phyloP scores from a whole-genome alignment of 1,139 yeast genomes.

The Scheffersomyces illinoinensis region DNA sequence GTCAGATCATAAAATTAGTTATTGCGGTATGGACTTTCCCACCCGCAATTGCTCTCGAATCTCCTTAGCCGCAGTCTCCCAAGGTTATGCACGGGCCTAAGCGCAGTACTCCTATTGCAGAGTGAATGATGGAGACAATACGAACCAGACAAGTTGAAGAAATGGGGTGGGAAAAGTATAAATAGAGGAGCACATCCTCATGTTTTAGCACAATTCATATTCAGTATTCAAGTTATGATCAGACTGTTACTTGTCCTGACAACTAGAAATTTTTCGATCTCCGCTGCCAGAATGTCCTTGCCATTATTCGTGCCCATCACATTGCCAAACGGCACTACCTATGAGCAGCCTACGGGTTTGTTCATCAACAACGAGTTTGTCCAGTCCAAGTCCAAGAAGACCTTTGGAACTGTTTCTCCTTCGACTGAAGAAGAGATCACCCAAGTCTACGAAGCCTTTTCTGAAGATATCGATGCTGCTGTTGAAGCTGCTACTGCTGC shows the following conservation, averaged over 20 bases:
- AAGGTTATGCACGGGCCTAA: neutral
- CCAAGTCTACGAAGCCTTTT: conserved; percentile 16
- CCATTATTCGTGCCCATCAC: conserved; percentile 52
- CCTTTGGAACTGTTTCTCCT: conserved; percentile 17
- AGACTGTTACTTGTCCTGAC: neutral
- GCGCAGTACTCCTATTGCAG: neutral
- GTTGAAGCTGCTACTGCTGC: conserved; percentile 17
- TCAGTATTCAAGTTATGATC: neutral
- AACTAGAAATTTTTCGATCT: neutral
- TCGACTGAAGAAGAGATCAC: conserved; percentile 19
- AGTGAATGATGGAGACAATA: neutral
- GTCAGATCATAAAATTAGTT: neutral
- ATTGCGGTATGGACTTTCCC: neutral
- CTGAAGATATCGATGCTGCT: conserved; percentile 16
- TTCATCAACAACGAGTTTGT: conserved; percentile 21
- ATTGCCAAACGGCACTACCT: conserved; percentile 58
- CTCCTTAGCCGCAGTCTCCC: neutral
- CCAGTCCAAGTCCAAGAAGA: conserved; percentile 12
- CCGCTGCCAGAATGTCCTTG: conserved; percentile 11
- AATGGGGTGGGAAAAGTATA: neutral
- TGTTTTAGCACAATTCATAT: neutral
- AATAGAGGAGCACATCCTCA: neutral
- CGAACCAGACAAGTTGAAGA: neutral
- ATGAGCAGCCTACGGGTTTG: conserved; percentile 34
- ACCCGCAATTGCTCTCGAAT: neutral